phyloP scores from a whole-genome alignment of 2,329 filamentous ascomycete species.

The Zymoseptoria pseudotritici region DNA sequence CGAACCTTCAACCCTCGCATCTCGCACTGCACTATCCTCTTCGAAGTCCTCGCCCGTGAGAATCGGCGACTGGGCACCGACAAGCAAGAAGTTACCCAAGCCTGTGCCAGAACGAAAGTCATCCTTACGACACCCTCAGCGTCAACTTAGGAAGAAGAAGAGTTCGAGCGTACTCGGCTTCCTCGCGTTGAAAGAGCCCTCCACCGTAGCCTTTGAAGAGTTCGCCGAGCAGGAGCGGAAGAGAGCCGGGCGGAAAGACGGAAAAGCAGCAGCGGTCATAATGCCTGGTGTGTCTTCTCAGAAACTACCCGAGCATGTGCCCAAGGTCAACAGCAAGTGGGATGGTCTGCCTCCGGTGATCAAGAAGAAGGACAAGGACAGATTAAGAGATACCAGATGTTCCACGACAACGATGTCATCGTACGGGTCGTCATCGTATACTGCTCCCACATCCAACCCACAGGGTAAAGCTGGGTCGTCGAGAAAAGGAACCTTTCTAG shows the following conservation, averaged over 20 bases:
- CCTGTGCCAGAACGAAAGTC: not conserved
- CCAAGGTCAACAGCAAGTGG: conserved; percentile 50
- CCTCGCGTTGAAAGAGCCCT: conserved; percentile 44
- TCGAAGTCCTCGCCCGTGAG: conserved; percentile 1
- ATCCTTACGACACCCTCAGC: not conserved
- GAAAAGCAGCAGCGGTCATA: conserved; percentile 24
- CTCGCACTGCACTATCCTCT: not conserved
- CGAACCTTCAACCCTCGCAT: conserved; percentile 1
- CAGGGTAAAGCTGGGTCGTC: not conserved
- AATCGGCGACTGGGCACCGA: conserved; percentile 1
- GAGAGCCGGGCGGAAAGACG: conserved; percentile 29
- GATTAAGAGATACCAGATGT: not conserved
- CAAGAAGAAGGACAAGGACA: not conserved
- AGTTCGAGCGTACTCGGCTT: conserved; percentile 37
- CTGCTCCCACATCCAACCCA: not conserved
- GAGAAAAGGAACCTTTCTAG: not conserved
- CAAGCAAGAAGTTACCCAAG: not conserved
- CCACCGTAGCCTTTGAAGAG: conserved; percentile 39
- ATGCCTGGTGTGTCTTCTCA: conserved; percentile 35
- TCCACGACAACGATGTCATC: not conserved
- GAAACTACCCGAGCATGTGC: conserved; percentile 43
- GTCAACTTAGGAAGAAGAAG: conserved; percentile 26
- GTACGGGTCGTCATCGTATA: not conserved
- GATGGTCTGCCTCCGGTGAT: conserved; percentile 39
- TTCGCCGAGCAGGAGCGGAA: conserved; percentile 33